A percentile compares a stretch with the other conserved stretches of the same genome.
These are phyloP conservation scores for Prunus armeniaca DNA, from an alignment of 306 rosid genomes.

Conservation along the genomic window DNA sequence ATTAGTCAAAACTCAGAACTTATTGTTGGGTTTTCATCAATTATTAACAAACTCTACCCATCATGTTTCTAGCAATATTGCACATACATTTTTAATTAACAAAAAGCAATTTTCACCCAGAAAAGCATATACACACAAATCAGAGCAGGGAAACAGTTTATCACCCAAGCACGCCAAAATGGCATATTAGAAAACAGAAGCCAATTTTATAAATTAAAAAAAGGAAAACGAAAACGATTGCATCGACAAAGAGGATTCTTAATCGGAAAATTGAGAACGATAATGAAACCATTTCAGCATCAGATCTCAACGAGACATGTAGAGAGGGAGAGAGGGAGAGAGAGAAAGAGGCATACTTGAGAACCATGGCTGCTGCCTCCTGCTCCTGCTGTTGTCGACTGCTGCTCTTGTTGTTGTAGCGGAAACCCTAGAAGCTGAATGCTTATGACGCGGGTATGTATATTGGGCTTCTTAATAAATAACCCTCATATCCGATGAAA, in stretches of 20 bases:
- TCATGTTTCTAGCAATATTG: neutral
- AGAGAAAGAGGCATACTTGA: conserved; percentile 45
- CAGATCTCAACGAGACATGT: neutral
- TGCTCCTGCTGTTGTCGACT: neutral
- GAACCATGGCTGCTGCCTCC: conserved; percentile 61
- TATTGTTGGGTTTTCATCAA: neutral
- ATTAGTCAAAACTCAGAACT: neutral
- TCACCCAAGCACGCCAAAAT: no score
- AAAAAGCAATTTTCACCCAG: neutral
- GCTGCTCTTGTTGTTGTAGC: neutral
- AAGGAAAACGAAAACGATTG: neutral
- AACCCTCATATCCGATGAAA: neutral
- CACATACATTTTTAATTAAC: neutral
- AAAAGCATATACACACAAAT: neutral
- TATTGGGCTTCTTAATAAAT: conserved; percentile 3
- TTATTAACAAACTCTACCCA: neutral
- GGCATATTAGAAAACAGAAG: neutral
- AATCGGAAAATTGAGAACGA: neutral
- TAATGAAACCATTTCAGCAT: neutral
- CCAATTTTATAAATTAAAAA: neutral
- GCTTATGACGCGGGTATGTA: conserved; percentile 6
- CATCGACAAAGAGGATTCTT: neutral
- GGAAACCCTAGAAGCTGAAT: conserved; percentile 40
- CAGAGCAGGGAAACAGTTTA: neutral
- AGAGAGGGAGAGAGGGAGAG: neutral